Evolutionary conservation across 306 rosid genomes (phyloP).

Genomic region (Arachis hypogaea): DNA sequence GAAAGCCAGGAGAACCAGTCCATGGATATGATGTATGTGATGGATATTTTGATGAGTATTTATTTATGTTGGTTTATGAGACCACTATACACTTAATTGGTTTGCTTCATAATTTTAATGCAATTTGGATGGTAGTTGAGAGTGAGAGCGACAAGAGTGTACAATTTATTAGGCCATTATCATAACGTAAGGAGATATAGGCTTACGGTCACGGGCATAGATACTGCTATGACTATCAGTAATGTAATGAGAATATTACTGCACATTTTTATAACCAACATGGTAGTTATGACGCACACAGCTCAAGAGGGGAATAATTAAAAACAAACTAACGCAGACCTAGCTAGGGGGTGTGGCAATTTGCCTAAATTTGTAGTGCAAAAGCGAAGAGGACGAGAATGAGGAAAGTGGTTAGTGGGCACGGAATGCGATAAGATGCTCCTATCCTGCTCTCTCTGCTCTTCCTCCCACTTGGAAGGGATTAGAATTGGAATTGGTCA

Average conservation of each 20-base stretch:
- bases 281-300: background rate
- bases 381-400: background rate
- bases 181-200: background rate
- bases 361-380: too few relatives aligned
- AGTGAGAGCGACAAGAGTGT: conserved; percentile 45
- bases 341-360: too few relatives aligned
- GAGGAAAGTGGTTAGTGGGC: too few relatives aligned
- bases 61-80: conserved; percentile 36
- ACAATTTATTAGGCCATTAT: conserved; percentile 26
- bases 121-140: conserved; percentile 61
- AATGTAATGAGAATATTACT: conserved; percentile 7
- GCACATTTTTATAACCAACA: background rate
- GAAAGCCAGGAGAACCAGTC: conserved; percentile 99
- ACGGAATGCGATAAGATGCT: too few relatives aligned
- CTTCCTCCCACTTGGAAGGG: too few relatives aligned
- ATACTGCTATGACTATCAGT: background rate
- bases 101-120: conserved; percentile 6
- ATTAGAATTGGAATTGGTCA: too few relatives aligned
- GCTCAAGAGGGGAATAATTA: too few relatives aligned
- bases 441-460: too few relatives aligned
- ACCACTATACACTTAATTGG: background rate
- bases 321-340: too few relatives aligned
- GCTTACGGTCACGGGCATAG: conserved; percentile 10
- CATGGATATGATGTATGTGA: conserved; percentile 67
- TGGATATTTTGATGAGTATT: conserved; percentile 36